Conservation (phyloP, 345 rosid genomes). For the Linum tenue region DNA sequence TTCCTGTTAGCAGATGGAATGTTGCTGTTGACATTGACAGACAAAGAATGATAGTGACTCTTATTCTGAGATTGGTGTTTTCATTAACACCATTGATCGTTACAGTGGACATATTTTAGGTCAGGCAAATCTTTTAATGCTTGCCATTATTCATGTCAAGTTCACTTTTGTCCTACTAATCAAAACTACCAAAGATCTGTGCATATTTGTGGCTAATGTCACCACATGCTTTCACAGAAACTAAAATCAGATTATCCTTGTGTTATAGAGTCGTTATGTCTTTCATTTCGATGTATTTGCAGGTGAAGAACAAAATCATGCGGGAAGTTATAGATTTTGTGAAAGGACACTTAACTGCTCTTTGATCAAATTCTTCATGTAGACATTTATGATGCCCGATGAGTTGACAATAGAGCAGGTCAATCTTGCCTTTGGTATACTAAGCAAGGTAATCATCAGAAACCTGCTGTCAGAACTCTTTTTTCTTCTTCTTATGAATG, state of each 20-base stretch:
- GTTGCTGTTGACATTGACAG: slow-evolving; percentile 48
- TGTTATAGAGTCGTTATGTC: slow-evolving; percentile 1
- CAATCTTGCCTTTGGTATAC: slow-evolving; percentile 78
- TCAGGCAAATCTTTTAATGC: slow-evolving; percentile 23
- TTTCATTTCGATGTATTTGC: slow-evolving; percentile 11
- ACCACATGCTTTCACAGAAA: neutral
- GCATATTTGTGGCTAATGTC: neutral
- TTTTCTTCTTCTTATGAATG: too few relatives aligned
- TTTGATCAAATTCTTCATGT: slow-evolving; percentile 78
- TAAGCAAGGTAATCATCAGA: slow-evolving; percentile 53
- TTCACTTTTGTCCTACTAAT: slow-evolving; percentile 3
- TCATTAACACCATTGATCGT: slow-evolving; percentile 75
- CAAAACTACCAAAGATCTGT: neutral
- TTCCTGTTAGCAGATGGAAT: slow-evolving; percentile 33
- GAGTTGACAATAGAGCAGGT: slow-evolving; percentile 80
- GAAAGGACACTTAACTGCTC: slow-evolving; percentile 61
- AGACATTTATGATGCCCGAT: slow-evolving; percentile 54
- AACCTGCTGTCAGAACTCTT: too few relatives aligned
- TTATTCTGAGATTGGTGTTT: slow-evolving; percentile 67
- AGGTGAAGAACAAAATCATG: slow-evolving; percentile 88
- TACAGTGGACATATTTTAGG: slow-evolving; percentile 78
- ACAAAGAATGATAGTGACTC: slow-evolving; percentile 56
- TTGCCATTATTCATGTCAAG: neutral
- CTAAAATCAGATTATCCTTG: neutral
- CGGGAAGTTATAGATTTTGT: slow-evolving; percentile 76